phyloP scores from a whole-genome alignment of 2,329 filamentous ascomycete genomes.

The Fusarium anthophilum region DNA sequence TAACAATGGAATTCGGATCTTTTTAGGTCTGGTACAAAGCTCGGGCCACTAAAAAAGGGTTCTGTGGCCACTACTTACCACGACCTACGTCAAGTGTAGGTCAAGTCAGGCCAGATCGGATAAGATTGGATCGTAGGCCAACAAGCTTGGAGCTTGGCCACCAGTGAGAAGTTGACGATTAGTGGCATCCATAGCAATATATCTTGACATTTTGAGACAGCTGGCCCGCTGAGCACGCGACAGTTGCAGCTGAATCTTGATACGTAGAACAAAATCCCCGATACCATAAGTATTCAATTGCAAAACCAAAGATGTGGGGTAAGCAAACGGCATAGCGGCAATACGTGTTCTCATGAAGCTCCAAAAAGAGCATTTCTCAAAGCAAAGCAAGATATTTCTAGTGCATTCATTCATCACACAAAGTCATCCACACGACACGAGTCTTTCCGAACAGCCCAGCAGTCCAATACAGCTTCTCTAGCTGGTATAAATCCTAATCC shows the following conservation, averaged over 20 bases:
- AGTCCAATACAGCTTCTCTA: constrained; percentile 12
- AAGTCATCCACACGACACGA: constrained; percentile 30
- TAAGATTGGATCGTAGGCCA: constrained; percentile 15
- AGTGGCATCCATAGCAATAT: background rate
- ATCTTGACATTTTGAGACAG: background rate
- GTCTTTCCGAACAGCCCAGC: constrained; percentile 18
- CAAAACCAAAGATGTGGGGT: constrained; percentile 25
- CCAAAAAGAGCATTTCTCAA: constrained; percentile 40
- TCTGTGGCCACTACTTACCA: constrained; percentile 18
- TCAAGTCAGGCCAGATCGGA: constrained; percentile 14
- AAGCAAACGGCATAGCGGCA: constrained; percentile 21
- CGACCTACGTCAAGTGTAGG: constrained; percentile 22
- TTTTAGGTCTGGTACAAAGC: constrained; percentile 20
- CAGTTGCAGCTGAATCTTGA: background rate
- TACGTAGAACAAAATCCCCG: background rate
- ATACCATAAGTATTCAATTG: constrained; percentile 3
- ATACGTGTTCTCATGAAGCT: constrained; percentile 43
- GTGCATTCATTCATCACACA: constrained; percentile 38
- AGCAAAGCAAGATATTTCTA: constrained; percentile 30
- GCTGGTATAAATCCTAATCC: constrained; percentile 6
- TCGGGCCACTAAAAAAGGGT: constrained; percentile 35
- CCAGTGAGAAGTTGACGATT: constrained; percentile 30
- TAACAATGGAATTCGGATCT: background rate
- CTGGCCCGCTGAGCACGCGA: constrained; percentile 8
- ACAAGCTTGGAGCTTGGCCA: constrained; percentile 17